Evolutionary conservation across 768 basidiomycete species (phyloP).

Genomic region (Phylloporus rhodoxanthus): DNA sequence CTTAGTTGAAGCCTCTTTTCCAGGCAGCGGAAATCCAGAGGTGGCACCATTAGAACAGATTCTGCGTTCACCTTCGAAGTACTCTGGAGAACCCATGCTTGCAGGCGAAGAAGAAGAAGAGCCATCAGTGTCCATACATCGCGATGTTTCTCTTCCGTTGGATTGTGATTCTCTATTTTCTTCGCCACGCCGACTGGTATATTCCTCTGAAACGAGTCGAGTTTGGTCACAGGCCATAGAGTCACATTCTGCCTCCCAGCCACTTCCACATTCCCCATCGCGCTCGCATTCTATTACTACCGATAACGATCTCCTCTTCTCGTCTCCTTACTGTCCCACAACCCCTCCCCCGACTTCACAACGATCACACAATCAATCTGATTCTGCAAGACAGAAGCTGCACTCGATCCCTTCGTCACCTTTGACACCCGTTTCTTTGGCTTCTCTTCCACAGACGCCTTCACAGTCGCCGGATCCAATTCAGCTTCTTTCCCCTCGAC

Average conservation of each 20-base stretch:
- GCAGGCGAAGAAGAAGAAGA: background rate
- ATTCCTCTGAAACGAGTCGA: background rate
- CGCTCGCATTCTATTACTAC: slow-evolving; percentile 14
- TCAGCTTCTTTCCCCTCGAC: background rate
- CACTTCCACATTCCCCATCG: slow-evolving; percentile 1
- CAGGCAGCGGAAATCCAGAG: background rate
- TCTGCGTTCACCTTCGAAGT: background rate
- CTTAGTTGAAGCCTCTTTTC: background rate
- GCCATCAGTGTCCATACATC: background rate
- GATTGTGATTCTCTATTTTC: slow-evolving; percentile 20
- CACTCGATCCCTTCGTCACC: slow-evolving; percentile 13
- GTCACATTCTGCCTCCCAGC: slow-evolving; percentile 1
- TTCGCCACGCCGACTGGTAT: slow-evolving; percentile 7
- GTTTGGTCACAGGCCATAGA: background rate
- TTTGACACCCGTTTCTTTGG: slow-evolving; percentile 17
- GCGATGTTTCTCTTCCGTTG: slow-evolving; percentile 1
- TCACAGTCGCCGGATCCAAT: slow-evolving; percentile 24
- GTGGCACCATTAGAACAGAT: background rate
- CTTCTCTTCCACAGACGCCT: background rate
- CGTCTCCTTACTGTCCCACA: slow-evolving; percentile 11
- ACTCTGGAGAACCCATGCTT: background rate
- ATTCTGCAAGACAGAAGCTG: background rate
- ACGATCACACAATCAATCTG: slow-evolving; percentile 1
- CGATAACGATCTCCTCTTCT: slow-evolving; percentile 11
- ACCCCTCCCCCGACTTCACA: slow-evolving; percentile 16